Percentiles rank a stretch among this genome's conserved stretches.
Evolutionary conservation across 495 filamentous ascomycete genomes (phyloP).

Genomic region (Aspergillus affinis): DNA sequence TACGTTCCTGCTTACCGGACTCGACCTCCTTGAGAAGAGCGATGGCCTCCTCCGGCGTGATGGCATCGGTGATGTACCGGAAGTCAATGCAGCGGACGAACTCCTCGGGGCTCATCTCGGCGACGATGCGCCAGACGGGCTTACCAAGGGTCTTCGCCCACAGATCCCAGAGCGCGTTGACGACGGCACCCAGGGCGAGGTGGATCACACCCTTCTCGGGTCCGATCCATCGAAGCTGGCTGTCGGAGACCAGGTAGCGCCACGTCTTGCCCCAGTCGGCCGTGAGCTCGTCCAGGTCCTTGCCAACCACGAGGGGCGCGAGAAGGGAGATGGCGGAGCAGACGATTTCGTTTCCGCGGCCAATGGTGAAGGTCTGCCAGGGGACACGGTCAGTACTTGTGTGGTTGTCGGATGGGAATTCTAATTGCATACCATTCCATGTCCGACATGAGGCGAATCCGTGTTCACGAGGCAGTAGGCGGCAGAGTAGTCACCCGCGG

Average conservation of each 20-base stretch:
- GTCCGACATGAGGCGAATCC: slow-evolving; percentile 68
- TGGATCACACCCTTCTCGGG: slow-evolving; percentile 96
- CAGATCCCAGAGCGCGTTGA: slow-evolving; percentile 94
- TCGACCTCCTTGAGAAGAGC: slow-evolving; percentile 63
- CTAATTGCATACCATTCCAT: slow-evolving; percentile 71
- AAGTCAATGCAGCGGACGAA: slow-evolving; percentile 88
- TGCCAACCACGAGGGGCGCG: slow-evolving; percentile 67
- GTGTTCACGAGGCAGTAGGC: slow-evolving; percentile 92
- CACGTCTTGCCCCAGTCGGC: slow-evolving; percentile 85
- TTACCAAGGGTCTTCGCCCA: slow-evolving; percentile 86
- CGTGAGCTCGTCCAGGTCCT: slow-evolving; percentile 72
- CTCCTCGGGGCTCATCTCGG: slow-evolving; percentile 85
- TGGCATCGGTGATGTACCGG: slow-evolving; percentile 89
- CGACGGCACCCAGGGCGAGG: slow-evolving; percentile 83
- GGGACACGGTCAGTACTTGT: not conserved
- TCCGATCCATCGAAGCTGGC: slow-evolving; percentile 90
- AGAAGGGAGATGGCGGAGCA: slow-evolving; percentile 79
- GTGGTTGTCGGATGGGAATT: not conserved
- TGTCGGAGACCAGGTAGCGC: slow-evolving; percentile 87
- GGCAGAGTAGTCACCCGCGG: slow-evolving; percentile 87
- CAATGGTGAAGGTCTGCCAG: slow-evolving; percentile 89
- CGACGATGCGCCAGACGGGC: slow-evolving; percentile 87
- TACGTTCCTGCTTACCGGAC: slow-evolving; percentile 61
- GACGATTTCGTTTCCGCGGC: slow-evolving; percentile 92
- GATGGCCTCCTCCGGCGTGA: slow-evolving; percentile 82